Conservation (phyloP, 768 basidiomycete genomes). For the Russula vinacea region DNA sequence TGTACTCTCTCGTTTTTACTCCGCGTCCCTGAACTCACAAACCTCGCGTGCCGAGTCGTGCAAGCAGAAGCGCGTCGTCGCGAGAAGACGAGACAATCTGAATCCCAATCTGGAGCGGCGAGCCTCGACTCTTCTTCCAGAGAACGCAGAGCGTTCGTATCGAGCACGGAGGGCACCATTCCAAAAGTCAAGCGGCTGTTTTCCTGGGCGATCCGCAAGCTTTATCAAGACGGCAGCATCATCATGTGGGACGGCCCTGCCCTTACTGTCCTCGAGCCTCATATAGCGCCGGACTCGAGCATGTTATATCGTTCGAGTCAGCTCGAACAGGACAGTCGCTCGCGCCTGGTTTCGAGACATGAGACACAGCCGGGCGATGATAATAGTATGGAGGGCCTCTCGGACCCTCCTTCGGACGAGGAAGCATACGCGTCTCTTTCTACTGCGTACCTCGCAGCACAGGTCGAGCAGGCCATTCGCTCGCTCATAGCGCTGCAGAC, state of each 20-base stretch:
- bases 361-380: conserved; percentile 41
- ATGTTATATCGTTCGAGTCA: conserved; percentile 49
- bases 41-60: conserved; percentile 63
- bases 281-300: conserved; percentile 21
- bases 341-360: conserved; percentile 4
- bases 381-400: conserved; percentile 44
- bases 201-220: conserved; percentile 56
- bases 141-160: conserved; percentile 16
- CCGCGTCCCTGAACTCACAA: conserved; percentile 68
- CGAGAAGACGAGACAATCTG: conserved; percentile 45
- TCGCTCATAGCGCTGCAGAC: conserved; percentile 34
- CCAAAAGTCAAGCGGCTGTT: conserved; percentile 67
- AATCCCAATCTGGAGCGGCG: conserved; percentile 43
- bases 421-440: conserved; percentile 67
- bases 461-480: conserved; percentile 48
- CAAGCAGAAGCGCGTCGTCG: conserved; percentile 56
- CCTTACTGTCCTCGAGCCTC: conserved; percentile 36
- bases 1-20: conserved; percentile 74
- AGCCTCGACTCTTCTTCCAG: conserved; percentile 20
- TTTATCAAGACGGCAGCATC: conserved; percentile 70
- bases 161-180: conserved; percentile 6
- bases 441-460: conserved; percentile 45
- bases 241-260: conserved; percentile 68
- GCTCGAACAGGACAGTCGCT: conserved; percentile 34
- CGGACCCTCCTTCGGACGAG: conserved; percentile 60